These are phyloP conservation scores for Podospora sp. DNA, from an alignment of 495 filamentous ascomycete species.

Conservation along the genomic window DNA sequence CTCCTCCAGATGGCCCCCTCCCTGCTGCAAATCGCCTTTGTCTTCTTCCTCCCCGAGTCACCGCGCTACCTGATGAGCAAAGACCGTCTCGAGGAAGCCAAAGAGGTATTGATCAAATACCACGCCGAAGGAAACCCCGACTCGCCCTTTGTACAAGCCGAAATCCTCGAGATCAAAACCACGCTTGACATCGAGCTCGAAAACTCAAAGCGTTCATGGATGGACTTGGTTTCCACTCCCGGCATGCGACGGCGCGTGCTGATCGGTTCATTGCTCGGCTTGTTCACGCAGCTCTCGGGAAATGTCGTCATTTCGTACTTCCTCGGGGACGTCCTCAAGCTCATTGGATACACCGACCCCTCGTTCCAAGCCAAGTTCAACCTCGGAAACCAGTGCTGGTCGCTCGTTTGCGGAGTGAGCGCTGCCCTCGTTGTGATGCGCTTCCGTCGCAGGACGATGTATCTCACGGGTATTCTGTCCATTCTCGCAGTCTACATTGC, in stretches of 20 bases:
- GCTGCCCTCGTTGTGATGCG: constrained; percentile 57
- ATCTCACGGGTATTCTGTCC: constrained; percentile 56
- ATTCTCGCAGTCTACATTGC: constrained; percentile 60
- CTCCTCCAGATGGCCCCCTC: constrained; percentile 58
- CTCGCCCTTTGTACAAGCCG: constrained; percentile 59
- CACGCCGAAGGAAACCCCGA: constrained; percentile 63
- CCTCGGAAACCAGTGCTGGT: constrained; percentile 62
- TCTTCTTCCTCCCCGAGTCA: constrained; percentile 62
- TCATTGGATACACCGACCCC: constrained; percentile 55
- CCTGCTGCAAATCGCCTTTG: constrained; percentile 57
- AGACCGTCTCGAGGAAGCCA: constrained; percentile 60
- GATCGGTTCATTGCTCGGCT: constrained; percentile 58
- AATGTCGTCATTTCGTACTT: constrained; percentile 67
- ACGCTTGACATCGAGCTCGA: constrained; percentile 62
- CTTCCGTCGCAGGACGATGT: constrained; percentile 63
- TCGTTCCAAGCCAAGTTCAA: constrained; percentile 58
- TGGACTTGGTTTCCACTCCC: constrained; percentile 55
- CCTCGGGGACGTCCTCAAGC: constrained; percentile 53
- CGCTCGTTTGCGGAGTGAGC: constrained; percentile 55
- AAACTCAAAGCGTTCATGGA: constrained; percentile 57
- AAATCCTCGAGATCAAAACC: constrained; percentile 61
- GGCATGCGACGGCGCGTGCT: constrained; percentile 60
- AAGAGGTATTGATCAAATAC: constrained; percentile 58
- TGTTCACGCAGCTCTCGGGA: constrained; percentile 67
- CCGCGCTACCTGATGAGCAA: constrained; percentile 63